Evolutionary conservation across 495 filamentous ascomycete genomes (phyloP).

Genomic region (Corynascus novoguineensis): DNA sequence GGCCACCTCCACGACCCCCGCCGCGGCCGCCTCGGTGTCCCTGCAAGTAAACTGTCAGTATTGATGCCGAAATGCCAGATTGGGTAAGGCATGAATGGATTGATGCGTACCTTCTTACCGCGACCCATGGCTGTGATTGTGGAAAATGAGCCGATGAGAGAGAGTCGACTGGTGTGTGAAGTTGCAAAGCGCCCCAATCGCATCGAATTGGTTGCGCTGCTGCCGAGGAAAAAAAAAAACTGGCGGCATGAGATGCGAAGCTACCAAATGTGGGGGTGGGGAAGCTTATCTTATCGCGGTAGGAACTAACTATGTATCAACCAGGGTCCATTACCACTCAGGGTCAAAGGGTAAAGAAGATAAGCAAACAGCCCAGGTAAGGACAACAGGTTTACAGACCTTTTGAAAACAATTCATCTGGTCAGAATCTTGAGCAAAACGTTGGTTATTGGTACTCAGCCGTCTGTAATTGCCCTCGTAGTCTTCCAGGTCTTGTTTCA

Average conservation of each 20-base stretch:
- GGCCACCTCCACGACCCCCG: conserved; percentile 21
- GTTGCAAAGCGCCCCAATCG: conserved; percentile 24
- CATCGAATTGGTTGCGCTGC: conserved; percentile 6
- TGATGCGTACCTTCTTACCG: conserved; percentile 21
- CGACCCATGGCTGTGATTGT: conserved; percentile 18
- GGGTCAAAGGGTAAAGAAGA: too few species aligned
- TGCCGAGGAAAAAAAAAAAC: conserved; percentile 17
- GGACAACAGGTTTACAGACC: too few species aligned
- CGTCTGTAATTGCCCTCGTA: too few species aligned
- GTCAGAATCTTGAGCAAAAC: too few species aligned
- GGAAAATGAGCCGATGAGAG: conserved; percentile 14
- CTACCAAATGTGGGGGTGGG: conserved; percentile 21
- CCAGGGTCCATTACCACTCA: too few species aligned
- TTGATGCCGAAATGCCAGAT: neutral
- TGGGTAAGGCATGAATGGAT: neutral
- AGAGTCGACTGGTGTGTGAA: conserved; percentile 2
- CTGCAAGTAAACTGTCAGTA: conserved; percentile 8
- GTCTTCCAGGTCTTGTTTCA: too few species aligned
- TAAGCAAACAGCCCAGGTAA: too few species aligned
- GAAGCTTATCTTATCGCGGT: conserved; percentile 17
- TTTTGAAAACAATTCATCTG: too few species aligned
- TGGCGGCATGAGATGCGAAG: neutral
- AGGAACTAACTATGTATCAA: too few species aligned
- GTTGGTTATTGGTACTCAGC: too few species aligned
- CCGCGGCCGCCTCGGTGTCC: conserved; percentile 21